Evolutionary conservation across 108 stramenopile genomes (phyloP), one percentile per base, ranked within the genome.

Genomic region (Cyclotella cryptica): DNA sequence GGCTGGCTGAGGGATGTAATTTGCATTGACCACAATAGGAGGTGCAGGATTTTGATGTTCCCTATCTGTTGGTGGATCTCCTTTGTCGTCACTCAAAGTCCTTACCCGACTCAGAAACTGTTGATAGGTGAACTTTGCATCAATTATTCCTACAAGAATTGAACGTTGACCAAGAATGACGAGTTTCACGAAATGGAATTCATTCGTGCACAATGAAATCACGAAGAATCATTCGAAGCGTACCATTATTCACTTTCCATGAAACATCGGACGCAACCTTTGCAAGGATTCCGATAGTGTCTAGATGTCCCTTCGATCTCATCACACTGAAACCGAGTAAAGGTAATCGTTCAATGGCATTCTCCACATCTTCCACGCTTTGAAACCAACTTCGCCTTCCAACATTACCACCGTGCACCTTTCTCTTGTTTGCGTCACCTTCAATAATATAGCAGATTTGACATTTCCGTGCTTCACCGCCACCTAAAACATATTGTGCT

Each of bases 401-500:
- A 9, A 90, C 81, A 66, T 85, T 86, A 5, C 88, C 88, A 13
- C 83, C 87, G 19, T 87, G 85, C 0, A 90, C 81, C 21, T 74
- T 79, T 0, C 78, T 72, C 55, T 69, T 86, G 26, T 84, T 87
- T 14, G 76, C 75, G 53, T 87, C 85, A 0, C 90, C 90, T 71
- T 90, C 90, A 58, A 90, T 89, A 10, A 90, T 83, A 69, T 82
- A 90, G 22, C 75, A 81, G 46, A 91, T 78, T 27, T 84, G 69
- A 60, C 88, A 89, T 47, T 64, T 64, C 47, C 85, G 78, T 21
- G 66, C 69, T 35, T 53, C 54, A 19, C 79, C 76, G 24, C 81
- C 85, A 24, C 90, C 88, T 59, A 91, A 78, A 42, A 91, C 87
- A 60, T 86, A 91, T 45, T 89, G 88, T 24, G 87, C 90, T 39